Evolutionary conservation across 2,329 filamentous ascomycete genomes (phyloP), one percentile per base, ranked within the genome.

Genomic region (Chaetomiaceae sp.): DNA sequence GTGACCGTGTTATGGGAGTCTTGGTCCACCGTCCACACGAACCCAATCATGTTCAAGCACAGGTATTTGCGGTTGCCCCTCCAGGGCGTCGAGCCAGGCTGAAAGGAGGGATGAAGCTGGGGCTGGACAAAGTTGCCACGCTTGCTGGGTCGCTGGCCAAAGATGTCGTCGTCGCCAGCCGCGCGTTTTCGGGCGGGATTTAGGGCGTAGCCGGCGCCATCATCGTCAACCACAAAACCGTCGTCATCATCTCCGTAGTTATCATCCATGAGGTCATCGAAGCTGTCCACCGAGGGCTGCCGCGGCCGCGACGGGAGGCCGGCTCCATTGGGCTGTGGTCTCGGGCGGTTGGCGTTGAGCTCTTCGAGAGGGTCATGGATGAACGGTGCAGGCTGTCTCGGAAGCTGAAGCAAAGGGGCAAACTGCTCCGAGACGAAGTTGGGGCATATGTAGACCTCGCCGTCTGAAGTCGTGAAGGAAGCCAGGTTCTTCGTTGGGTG

Each of bases 11-110:
- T 81, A 58, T 91, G 85, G 0, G 85, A 86, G 60, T 96, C 90
- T 65, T 98, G 93, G 57, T 95, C 87, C 15, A 98, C 88, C 0
- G 91, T 97, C 88, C 93, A 98, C 8, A 96, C 87, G 60, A 94
- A 93, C 1, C 94, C 93, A 43, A 90, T 87, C 49, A 98, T 71
- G 62, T 97, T 97, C 33, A 97, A 77, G 60, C 88, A 95, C 1
- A 98, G 76, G 62, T 98, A 95, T 61, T 91, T 88, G 53, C 93
- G 78, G 64, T 95, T 93, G 1, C 93, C 93, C 52, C 88, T 81
- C 94, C 93, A 98, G 0, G 91, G 91, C 0, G 93, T 98, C 44
- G 89, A 90, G 1, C 93, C 91, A 0, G 91, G 88, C 63, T 98
- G 94, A 63, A 98, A 95, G 2, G 91, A 70, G 43, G 84, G 80